phyloP scores from a whole-genome alignment of 2,329 filamentous ascomycete species.

The Hypoxylon sp. region DNA sequence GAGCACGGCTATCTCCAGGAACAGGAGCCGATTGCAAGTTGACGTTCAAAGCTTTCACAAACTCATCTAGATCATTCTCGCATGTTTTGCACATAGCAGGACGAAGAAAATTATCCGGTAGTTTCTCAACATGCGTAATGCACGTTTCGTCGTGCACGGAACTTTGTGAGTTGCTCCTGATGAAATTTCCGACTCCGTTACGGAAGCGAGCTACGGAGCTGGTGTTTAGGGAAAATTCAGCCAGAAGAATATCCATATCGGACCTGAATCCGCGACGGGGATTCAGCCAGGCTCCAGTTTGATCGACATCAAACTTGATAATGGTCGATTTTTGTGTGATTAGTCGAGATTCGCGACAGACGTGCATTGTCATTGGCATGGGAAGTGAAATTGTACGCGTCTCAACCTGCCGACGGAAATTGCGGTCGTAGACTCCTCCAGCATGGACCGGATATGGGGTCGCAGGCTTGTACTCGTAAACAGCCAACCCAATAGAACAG shows the following conservation, averaged over 20 bases:
- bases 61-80: background rate
- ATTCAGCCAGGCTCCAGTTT: background rate
- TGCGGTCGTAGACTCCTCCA: too few relatives aligned
- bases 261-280: background rate
- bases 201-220: background rate
- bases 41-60: background rate
- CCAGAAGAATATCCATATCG: background rate
- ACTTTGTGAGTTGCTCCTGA: background rate
- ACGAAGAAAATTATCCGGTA: background rate
- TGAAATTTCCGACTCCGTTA: background rate
- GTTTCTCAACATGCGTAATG: background rate
- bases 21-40: background rate
- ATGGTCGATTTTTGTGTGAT: background rate
- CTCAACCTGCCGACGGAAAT: too few relatives aligned
- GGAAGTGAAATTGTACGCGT: background rate
- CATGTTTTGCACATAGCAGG: background rate
- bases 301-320: background rate
- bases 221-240: too few relatives aligned
- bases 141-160: background rate
- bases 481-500: background rate
- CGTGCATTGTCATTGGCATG: background rate
- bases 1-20: too few relatives aligned
- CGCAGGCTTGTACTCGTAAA: background rate
- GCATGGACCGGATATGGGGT: background rate
- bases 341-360: background rate